These are phyloP conservation scores for Albatrellus ellisii DNA, from an alignment of 768 basidiomycete genomes.

Conservation along the genomic window DNA sequence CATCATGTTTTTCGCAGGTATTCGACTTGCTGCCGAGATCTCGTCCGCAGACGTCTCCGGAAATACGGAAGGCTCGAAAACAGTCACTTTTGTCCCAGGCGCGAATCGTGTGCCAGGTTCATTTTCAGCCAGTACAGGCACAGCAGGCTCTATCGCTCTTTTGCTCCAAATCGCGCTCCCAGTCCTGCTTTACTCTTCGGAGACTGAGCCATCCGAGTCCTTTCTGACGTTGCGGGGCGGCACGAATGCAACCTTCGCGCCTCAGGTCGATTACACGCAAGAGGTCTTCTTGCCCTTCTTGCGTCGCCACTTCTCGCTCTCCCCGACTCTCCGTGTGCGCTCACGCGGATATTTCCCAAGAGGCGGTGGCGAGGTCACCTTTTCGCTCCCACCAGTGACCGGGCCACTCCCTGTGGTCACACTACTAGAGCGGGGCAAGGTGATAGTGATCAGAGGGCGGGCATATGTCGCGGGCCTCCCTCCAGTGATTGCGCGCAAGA, in stretches of 20 bases:
- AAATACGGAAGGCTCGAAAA: constrained; percentile 36
- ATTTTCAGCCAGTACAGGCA: constrained; percentile 34
- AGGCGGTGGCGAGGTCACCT: constrained; percentile 51
- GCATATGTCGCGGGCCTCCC: constrained; percentile 64
- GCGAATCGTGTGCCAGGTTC: constrained; percentile 25
- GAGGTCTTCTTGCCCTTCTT: constrained; percentile 61
- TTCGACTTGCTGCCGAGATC: constrained; percentile 51
- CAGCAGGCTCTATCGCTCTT: constrained; percentile 61
- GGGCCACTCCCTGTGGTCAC: constrained; percentile 32
- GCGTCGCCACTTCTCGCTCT: constrained; percentile 35
- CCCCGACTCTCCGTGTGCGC: constrained; percentile 31
- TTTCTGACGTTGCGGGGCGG: constrained; percentile 50
- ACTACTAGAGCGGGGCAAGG: constrained; percentile 42
- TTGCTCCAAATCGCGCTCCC: constrained; percentile 64
- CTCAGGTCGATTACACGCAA: constrained; percentile 63
- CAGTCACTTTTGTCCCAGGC: constrained; percentile 45
- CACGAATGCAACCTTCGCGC: constrained; percentile 58
- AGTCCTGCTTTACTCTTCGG: constrained; percentile 42
- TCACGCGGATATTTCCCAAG: constrained; percentile 62
- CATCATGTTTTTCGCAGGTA: constrained; percentile 26
- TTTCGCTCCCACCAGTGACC: constrained; percentile 23
- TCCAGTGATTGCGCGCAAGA: constrained; percentile 34
- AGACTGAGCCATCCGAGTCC: constrained; percentile 20
- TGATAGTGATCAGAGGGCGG: constrained; percentile 38
- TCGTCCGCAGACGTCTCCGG: constrained; percentile 42